Evolutionary conservation across 176 grass and related monocot genomes (phyloP).

Genomic region (Triticum dicoccoides): DNA sequence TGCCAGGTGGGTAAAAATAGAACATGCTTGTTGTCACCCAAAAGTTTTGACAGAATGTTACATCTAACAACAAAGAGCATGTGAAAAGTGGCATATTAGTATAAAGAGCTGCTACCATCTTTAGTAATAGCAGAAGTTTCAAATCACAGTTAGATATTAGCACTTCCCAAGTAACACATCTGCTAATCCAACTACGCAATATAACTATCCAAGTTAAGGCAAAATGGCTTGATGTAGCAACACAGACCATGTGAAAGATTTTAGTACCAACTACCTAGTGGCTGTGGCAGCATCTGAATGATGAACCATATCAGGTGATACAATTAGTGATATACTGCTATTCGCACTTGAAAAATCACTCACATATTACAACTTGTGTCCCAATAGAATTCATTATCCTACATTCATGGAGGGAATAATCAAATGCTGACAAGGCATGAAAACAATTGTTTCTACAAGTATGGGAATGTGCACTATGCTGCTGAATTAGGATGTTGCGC

Average conservation of each 20-base stretch:
- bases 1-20: background rate
- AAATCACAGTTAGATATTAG: background rate
- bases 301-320: background rate
- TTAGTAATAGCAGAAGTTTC: background rate
- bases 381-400: background rate
- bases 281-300: background rate
- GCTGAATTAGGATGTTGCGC: background rate
- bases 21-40: background rate
- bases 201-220: background rate
- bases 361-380: background rate
- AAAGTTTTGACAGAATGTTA: background rate
- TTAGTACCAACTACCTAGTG: background rate
- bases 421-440: background rate
- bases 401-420: background rate
- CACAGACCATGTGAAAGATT: background rate
- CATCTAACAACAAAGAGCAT: background rate
- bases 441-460: background rate
- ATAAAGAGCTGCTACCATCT: background rate
- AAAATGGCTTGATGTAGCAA: background rate
- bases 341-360: background rate
- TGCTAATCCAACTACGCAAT: too few species aligned
- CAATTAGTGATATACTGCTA: background rate
- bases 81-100: background rate
- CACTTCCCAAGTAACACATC: background rate
- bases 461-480: background rate